phyloP scores from a whole-genome alignment of 2,329 filamentous ascomycete genomes.

The Macrophomina pseudophaseolina region DNA sequence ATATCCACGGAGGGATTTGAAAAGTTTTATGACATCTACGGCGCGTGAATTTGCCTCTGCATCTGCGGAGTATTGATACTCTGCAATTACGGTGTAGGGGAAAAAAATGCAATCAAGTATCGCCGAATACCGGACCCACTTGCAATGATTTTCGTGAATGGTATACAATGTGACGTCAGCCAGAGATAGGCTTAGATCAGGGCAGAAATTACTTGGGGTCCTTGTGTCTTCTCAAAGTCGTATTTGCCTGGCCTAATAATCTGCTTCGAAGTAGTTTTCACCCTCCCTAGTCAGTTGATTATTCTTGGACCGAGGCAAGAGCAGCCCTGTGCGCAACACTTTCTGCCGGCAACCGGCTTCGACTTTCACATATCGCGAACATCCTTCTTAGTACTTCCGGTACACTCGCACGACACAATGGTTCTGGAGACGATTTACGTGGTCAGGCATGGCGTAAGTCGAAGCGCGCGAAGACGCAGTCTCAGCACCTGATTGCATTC shows the following conservation, averaged over 20 bases:
- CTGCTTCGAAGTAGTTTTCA: not conserved
- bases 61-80: not conserved
- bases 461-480: not conserved
- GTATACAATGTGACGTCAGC: slow-evolving; percentile 17
- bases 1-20: slow-evolving; percentile 8
- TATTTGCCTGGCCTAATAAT: not conserved
- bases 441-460: slow-evolving; percentile 57
- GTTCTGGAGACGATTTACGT: slow-evolving; percentile 56
- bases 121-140: slow-evolving; percentile 20
- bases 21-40: slow-evolving; percentile 19
- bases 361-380: slow-evolving; percentile 15
- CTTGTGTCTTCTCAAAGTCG: not conserved
- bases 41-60: not conserved
- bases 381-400: not conserved
- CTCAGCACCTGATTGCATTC: not conserved
- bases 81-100: slow-evolving; percentile 11
- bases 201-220: not conserved
- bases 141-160: slow-evolving; percentile 15
- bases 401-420: slow-evolving; percentile 32
- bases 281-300: slow-evolving; percentile 7
- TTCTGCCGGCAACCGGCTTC: slow-evolving; percentile 8
- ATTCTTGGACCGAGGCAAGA: slow-evolving; percentile 11
- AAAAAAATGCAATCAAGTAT: slow-evolving; percentile 13
- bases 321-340: slow-evolving; percentile 16
- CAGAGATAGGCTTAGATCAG: slow-evolving; percentile 2